Evolutionary conservation across 129 eudicot species (phyloP).

Genomic region (Solidago caesia): DNA sequence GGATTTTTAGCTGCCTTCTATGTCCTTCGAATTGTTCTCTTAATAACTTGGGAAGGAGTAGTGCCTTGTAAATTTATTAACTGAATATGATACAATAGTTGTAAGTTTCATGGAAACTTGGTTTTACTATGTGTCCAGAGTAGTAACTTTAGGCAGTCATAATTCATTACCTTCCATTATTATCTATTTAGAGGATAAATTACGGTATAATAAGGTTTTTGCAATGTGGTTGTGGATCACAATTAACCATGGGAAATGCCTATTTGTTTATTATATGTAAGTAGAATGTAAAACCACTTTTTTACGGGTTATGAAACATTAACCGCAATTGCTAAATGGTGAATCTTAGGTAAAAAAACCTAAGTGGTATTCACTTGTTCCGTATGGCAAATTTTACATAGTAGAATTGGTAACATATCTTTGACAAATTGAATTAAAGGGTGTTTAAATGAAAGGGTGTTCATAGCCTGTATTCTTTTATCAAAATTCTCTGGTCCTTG

Average conservation of each 20-base stretch:
- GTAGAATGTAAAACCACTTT: too few relatives aligned
- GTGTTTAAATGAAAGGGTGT: neutral
- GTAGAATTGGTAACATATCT: neutral
- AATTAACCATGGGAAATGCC: neutral
- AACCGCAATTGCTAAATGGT: neutral
- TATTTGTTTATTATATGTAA: too few relatives aligned
- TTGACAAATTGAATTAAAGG: too few relatives aligned
- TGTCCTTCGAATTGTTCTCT: neutral
- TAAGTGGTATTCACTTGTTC: neutral
- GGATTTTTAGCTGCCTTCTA: too few relatives aligned
- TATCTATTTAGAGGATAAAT: constrained; percentile 4
- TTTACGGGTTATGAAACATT: too few relatives aligned
- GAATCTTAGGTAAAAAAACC: neutral
- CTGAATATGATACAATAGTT: neutral
- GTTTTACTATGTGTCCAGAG: neutral
- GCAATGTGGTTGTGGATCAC: neutral
- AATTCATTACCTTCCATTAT: neutral
- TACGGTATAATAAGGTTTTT: neutral
- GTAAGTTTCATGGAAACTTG: constrained; percentile 8
- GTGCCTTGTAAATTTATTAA: neutral
- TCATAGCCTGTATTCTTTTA: neutral
- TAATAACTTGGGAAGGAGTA: neutral
- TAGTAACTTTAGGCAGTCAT: neutral
- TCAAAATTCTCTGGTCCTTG: neutral
- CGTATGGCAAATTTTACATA: neutral